Base-by-base conservation (phyloP, 2,329 filamentous ascomycete genomes). In the Stachybotrys chartarum region DNA sequence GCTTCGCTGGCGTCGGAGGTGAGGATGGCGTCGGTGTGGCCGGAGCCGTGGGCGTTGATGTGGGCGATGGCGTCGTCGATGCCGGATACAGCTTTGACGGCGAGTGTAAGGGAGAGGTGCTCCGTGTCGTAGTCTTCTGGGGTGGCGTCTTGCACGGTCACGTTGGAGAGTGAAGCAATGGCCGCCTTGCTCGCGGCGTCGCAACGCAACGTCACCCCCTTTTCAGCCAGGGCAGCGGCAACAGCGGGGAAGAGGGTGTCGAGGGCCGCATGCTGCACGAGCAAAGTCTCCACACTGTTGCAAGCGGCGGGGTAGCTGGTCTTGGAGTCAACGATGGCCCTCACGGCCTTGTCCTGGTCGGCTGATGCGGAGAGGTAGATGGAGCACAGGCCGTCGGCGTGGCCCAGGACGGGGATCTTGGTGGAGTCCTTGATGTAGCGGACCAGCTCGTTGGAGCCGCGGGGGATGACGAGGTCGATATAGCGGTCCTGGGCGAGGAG, bases 301-400 rank as follows among this genome's bases (percentile, higher is more conserved):
- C 94, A 99, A 14, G 93, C 94, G 44, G 94, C 94, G 1, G 93
- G 91, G 68, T 99, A 99, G 71, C 87, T 89, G 30, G 89, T 91
- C 75, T 99, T 99, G 50, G 93, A 88, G 73, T 99, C 94, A 54
- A 96, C 78, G 51, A 97, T 77, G 54, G 96, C 87, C 58, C 84
- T 83, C 18, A 82, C 80, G 12, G 91, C 90, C 73, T 90, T 86
- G 48, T 80, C 75, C 45, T 78, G 72, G 63, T 95, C 87, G 51
- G 90, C 92, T 56, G 91, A 89, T 11, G 79, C 78, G 64, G 94
- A 88, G 53, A 99, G 79, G 72, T 94, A 99, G 59, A 91, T 84
- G 59, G 85, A 83, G 75, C 94, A 99, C 56, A 97, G 81, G 42
- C 94, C 94, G 69, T 99, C 94, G 30, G 94, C 94, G 69, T 99